Evolutionary conservation across 106 monocot genomes (phyloP), one percentile per base, ranked within the genome.

Genomic region (Phalaenopsis aphrodite): DNA sequence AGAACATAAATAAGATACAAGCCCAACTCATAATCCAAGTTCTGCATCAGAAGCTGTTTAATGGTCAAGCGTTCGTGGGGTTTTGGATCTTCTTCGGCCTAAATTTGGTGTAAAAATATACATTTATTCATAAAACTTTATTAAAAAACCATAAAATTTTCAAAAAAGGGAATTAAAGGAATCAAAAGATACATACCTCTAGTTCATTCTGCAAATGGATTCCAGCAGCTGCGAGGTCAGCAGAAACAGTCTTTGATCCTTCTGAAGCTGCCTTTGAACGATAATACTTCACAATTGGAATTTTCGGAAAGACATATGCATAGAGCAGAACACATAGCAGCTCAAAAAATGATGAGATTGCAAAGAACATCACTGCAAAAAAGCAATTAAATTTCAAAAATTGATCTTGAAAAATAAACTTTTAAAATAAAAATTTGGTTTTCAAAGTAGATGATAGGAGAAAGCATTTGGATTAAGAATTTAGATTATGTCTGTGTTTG

Each of bases 171-270:
- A 69, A 16, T 39, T 69, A 24, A 39, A 69, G 39, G 10, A n/a
- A 69, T 10, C 39, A 36, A 38, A 36, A 38, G 14, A 37, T 37
- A 85, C 78, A 18, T 30, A 92, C 87, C 47, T 69, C 71, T 49
- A 42, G 66, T 23, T 77, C 10, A 18, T 65, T 61, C 0, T 76
- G 75, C 11, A 43, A 38, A 67, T 84, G 82, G 41, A 96, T 61
- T 18, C 96, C 96, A 78, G 78, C 90, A 52, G 96, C 96, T 65
- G 81, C 87, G 76, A 96, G 91, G 42, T 96, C 96, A 56, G 91
- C 91, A 66, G 76, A 76, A 52, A 96, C 93, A 2, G 93, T 96
- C 64, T 80, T 88, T 24, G 90, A 88, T 64, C 96, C 96, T 86
- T 91, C 88, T 46, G 83, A 69, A 64, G 91, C 91, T 41, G 91